Conservation (phyloP, 768 basidiomycete species). For the Tricholoma sp. region DNA sequence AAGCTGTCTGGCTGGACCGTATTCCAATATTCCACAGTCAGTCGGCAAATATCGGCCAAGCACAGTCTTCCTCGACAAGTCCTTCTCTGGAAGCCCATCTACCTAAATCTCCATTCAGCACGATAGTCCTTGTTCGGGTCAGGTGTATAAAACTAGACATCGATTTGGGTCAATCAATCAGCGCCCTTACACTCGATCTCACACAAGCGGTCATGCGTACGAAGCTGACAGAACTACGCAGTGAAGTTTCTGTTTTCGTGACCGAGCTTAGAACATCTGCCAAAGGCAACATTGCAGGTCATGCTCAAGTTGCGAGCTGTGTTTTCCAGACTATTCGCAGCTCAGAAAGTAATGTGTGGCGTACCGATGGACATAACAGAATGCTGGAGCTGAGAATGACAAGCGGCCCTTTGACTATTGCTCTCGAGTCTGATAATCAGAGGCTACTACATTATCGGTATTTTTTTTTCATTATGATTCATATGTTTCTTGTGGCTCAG, state of each 20-base stretch:
- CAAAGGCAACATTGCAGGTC: slow-evolving; percentile 67
- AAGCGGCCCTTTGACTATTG: slow-evolving; percentile 60
- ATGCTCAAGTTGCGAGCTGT: slow-evolving; percentile 60
- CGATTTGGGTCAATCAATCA: slow-evolving; percentile 86
- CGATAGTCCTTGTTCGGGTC: slow-evolving; percentile 62
- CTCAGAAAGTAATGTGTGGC: slow-evolving; percentile 32
- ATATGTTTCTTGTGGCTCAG: background rate
- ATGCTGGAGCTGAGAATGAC: slow-evolving; percentile 75
- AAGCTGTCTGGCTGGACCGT: slow-evolving; percentile 90
- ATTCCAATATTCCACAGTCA: slow-evolving; percentile 68
- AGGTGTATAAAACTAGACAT: slow-evolving; percentile 69
- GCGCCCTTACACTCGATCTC: slow-evolving; percentile 61
- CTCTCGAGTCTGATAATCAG: slow-evolving; percentile 74
- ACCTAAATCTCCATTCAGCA: slow-evolving; percentile 45
- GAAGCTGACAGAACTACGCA: slow-evolving; percentile 51
- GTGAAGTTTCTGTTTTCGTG: slow-evolving; percentile 64
- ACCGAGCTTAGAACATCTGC: slow-evolving; percentile 63
- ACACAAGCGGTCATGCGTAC: slow-evolving; percentile 61
- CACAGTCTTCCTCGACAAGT: slow-evolving; percentile 13
- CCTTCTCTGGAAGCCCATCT: slow-evolving; percentile 13
- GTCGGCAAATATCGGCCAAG: slow-evolving; percentile 19
- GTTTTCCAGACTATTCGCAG: slow-evolving; percentile 71
- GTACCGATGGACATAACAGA: slow-evolving; percentile 33
- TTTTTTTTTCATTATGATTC: slow-evolving; percentile 15
- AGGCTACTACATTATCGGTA: slow-evolving; percentile 73